A percentile compares a stretch with the other conserved stretches of the same genome.
These are phyloP conservation scores for Pythium chondricola DNA, from an alignment of 352 stramenopile species.

Conservation along the genomic window DNA sequence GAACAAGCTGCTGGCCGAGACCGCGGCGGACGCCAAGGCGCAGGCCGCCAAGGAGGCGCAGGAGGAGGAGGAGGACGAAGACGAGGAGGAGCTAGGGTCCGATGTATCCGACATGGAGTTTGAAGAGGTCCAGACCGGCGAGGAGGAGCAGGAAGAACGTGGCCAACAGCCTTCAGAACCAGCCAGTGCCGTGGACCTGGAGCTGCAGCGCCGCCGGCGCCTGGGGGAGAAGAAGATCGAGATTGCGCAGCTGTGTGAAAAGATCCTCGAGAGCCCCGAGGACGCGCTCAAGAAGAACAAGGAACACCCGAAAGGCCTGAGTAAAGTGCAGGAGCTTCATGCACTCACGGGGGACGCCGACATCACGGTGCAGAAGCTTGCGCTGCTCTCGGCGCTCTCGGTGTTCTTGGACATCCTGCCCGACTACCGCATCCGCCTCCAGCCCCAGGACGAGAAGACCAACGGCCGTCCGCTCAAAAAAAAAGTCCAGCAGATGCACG, in stretches of 20 bases:
- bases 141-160: background rate
- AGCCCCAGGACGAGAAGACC: slow-evolving; percentile 68
- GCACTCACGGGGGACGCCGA: slow-evolving; percentile 66
- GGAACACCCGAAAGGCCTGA: slow-evolving; percentile 68
- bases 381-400: slow-evolving; percentile 89
- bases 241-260: slow-evolving; percentile 86
- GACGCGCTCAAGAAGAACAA: slow-evolving; percentile 86
- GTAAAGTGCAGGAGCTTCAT: slow-evolving; percentile 78
- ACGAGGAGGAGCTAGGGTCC: slow-evolving; percentile 44
- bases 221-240: slow-evolving; percentile 82
- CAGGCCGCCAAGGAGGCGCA: slow-evolving; percentile 16
- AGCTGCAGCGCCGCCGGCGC: slow-evolving; percentile 56
- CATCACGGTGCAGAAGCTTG: slow-evolving; percentile 76
- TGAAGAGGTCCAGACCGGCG: slow-evolving; percentile 52
- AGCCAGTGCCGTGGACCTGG: slow-evolving; percentile 49
- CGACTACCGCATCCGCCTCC: slow-evolving; percentile 91
- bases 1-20: slow-evolving; percentile 65
- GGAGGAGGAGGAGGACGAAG: slow-evolving; percentile 27
- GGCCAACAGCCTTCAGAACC: slow-evolving; percentile 6
- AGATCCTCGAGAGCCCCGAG: slow-evolving; percentile 81
- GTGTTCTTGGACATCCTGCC: slow-evolving; percentile 96
- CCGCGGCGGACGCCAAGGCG: slow-evolving; percentile 11
- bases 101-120: slow-evolving; percentile 82
- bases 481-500: slow-evolving; percentile 83
- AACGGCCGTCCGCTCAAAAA: slow-evolving; percentile 80